Base-by-base conservation (phyloP, 2,329 filamentous ascomycete genomes). In the Rhynchosporium secalis region DNA sequence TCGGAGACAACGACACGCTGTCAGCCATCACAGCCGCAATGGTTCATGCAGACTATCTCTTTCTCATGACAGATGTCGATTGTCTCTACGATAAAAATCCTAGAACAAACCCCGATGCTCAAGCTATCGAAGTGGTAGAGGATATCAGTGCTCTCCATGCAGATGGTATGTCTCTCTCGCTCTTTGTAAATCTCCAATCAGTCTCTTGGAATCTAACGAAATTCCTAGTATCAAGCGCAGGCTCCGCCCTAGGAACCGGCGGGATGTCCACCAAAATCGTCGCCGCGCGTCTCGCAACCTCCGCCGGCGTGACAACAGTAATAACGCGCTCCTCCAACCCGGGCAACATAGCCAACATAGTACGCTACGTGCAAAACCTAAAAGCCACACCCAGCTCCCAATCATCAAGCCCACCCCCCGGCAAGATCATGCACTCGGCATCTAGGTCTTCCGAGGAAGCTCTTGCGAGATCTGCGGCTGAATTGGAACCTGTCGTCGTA, bases 231-330 rank as follows among this genome's bases (percentile, higher is more conserved):
- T 97, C 93, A 2, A 91, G 89, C 36, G 90, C 92, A 28, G 95
- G 95, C 3, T 97, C 92, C 2, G 83, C 90, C 3, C 79, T 99
- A 15, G 95, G 95, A 28, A 99, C 95, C 1, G 95, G 95, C 26
- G 95, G 95, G 49, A 99, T 99, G 95, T 88, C 89, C 66, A 99
- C 95, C 62, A 99, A 99, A 79, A 96, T 99, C 70, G 88, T 96
- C 31, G 95, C 95, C 58, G 95, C 95, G 31, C 86, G 91, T 59
- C 83, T 99, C 45, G 95, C 94, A 40, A 97, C 93, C 6, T 95
- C 93, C 41, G 95, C 92, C 12, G 95, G 95, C 51, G 94, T 98
- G 41, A 98, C 92, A 1, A 98, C 95, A 3, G 86, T 99, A 72
- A 98, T 99, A 72, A 96, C 95, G 8, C 88, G 90, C 68, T 96